Conservation (phyloP, 495 filamentous ascomycete species). For the Pyrenula aspistea region DNA sequence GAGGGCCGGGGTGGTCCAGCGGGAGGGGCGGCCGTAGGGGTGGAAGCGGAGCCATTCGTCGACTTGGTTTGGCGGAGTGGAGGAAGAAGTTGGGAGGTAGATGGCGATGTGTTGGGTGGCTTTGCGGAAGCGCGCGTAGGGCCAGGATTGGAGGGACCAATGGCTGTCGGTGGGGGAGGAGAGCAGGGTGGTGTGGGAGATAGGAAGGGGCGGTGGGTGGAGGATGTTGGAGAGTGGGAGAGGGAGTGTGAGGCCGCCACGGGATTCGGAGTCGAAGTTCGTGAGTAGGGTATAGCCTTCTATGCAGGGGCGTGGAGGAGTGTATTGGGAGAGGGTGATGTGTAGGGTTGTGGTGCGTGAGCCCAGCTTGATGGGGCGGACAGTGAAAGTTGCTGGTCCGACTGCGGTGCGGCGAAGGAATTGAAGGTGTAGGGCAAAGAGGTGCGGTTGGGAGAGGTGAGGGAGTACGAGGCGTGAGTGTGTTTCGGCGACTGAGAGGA, state of each 20-base stretch:
- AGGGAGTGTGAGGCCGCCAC: constrained; percentile 37
- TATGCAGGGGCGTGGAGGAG: constrained; percentile 38
- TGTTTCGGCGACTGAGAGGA: constrained; percentile 45
- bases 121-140: constrained; percentile 32
- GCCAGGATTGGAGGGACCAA: constrained; percentile 15
- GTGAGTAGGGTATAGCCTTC: constrained; percentile 59
- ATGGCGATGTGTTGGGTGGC: constrained; percentile 40
- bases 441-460: constrained; percentile 46
- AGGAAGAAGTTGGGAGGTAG: constrained; percentile 34
- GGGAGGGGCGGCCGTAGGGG: constrained; percentile 15
- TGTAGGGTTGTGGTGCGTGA: constrained; percentile 58
- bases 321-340: constrained; percentile 44
- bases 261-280: constrained; percentile 39
- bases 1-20: constrained; percentile 41
- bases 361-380: constrained; percentile 65
- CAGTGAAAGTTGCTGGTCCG: constrained; percentile 48
- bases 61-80: constrained; percentile 9
- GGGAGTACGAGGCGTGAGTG: constrained; percentile 57
- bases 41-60: constrained; percentile 58
- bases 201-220: constrained; percentile 27
- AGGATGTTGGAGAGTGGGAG: constrained; percentile 33
- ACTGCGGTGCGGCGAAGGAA: constrained; percentile 58
- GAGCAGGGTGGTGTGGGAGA: constrained; percentile 15
- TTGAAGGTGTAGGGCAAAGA: constrained; percentile 56
- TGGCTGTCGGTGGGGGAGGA: constrained; percentile 20